Conservation (phyloP, 2,329 filamentous ascomycete species). For the Lachnellula arida region DNA sequence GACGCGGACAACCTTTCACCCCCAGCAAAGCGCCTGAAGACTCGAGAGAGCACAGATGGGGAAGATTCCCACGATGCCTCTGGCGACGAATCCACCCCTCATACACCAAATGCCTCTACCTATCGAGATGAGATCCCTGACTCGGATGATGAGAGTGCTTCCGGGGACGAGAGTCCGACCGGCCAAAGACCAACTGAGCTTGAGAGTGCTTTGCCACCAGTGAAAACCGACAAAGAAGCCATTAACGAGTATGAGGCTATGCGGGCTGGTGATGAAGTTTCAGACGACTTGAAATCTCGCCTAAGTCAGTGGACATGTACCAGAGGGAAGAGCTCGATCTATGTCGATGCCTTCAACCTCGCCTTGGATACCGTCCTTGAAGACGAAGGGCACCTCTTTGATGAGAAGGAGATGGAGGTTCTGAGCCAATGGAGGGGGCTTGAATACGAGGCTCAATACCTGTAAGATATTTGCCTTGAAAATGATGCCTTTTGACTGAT, state of each 20-base stretch:
- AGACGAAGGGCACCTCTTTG: conserved; percentile 84
- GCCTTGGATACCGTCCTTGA: conserved; percentile 84
- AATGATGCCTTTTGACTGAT: conserved; percentile 5
- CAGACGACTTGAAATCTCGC: conserved; percentile 41
- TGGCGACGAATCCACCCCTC: conserved; percentile 17
- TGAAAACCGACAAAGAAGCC: conserved; percentile 64
- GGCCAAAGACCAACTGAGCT: conserved; percentile 55
- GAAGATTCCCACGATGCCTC: conserved; percentile 24
- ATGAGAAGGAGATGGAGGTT: conserved; percentile 69
- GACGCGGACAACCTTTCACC: conserved; percentile 18
- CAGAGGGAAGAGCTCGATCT: conserved; percentile 80
- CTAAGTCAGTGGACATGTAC: conserved; percentile 61
- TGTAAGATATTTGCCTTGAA: conserved; percentile 51
- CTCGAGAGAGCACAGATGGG: conserved; percentile 21
- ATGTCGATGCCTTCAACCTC: conserved; percentile 95
- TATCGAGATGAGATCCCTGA: conserved; percentile 34
- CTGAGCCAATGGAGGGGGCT: conserved; percentile 72
- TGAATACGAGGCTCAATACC: conserved; percentile 81
- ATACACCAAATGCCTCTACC: conserved; percentile 8
- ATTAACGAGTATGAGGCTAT: conserved; percentile 76
- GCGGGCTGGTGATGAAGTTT: conserved; percentile 34
- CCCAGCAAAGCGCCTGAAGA: conserved; percentile 29
- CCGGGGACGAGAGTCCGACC: conserved; percentile 29
- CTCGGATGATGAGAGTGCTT: conserved; percentile 31
- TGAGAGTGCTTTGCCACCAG: conserved; percentile 64